phyloP scores from a whole-genome alignment of 2,329 filamentous ascomycete species.

The Claviceps lovelessii region DNA sequence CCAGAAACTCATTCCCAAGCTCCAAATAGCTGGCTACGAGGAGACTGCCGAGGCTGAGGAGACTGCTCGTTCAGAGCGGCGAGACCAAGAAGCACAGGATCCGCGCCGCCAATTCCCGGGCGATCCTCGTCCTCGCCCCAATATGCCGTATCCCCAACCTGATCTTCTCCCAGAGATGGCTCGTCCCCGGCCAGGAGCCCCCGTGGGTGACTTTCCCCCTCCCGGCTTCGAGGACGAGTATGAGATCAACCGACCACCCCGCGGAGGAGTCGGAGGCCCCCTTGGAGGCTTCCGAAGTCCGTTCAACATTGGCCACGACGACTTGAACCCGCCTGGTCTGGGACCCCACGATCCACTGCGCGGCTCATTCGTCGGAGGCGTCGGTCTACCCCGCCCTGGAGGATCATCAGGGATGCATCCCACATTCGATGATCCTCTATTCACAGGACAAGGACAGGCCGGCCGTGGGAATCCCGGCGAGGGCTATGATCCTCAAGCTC shows the following conservation, averaged over 20 bases:
- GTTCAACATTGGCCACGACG: conserved; percentile 65
- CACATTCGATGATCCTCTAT: conserved; percentile 83
- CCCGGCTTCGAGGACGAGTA: conserved; percentile 91
- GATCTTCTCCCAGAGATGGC: conserved; percentile 50
- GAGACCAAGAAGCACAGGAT: conserved; percentile 25
- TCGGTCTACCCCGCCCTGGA: conserved; percentile 42
- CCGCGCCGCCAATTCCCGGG: conserved; percentile 20
- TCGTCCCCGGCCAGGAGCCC: conserved; percentile 46
- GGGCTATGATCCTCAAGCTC: conserved; percentile 50
- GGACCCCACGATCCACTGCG: conserved; percentile 74
- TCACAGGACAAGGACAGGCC: conserved; percentile 45
- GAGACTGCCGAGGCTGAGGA: conserved; percentile 35
- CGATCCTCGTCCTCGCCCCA: conserved; percentile 36
- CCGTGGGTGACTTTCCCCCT: conserved; percentile 62
- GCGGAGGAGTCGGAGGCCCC: conserved; percentile 13
- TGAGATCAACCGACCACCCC: conserved; percentile 54
- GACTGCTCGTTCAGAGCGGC: conserved; percentile 26
- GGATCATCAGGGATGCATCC: conserved; percentile 82
- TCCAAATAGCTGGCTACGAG: conserved; percentile 68
- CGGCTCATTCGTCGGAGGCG: conserved; percentile 47
- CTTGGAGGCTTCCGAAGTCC: conserved; percentile 39
- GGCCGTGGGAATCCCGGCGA: conserved; percentile 23
- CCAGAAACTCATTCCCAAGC: conserved; percentile 64
- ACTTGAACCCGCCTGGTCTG: conserved; percentile 74
- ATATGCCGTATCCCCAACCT: conserved; percentile 50